Conservation (phyloP, 75 land plant species). For the Chamaecyparis obtusa region DNA sequence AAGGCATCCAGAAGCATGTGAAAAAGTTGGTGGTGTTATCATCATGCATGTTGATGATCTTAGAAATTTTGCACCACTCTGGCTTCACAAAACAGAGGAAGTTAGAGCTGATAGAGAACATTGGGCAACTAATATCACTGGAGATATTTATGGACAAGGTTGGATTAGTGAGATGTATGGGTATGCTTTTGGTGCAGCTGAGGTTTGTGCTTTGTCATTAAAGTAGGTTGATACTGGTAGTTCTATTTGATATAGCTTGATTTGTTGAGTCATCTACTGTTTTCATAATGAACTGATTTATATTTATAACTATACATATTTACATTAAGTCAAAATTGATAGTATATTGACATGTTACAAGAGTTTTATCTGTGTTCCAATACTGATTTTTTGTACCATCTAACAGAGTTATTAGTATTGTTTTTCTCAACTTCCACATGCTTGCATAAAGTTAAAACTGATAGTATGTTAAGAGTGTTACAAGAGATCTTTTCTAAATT, state of each 20-base stretch:
- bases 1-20: slow-evolving; percentile 81
- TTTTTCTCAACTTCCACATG: not conserved
- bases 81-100: slow-evolving; percentile 95
- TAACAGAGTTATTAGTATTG: not conserved
- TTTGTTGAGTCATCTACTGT: not conserved
- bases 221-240: slow-evolving; percentile 5
- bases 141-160: slow-evolving; percentile 79
- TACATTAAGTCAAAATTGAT: not conserved
- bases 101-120: slow-evolving; percentile 91
- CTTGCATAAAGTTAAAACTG: not conserved
- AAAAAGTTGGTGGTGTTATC: slow-evolving; percentile 95
- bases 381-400: not conserved
- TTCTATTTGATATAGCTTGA: not conserved
- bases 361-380: not conserved
- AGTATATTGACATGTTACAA: too few relatives aligned
- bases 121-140: slow-evolving; percentile 81
- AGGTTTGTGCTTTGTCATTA: slow-evolving; percentile 48
- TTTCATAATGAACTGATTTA: not conserved
- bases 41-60: slow-evolving; percentile 97
- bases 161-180: slow-evolving; percentile 99
- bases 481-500: not conserved
- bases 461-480: not conserved
- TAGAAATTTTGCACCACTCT: slow-evolving; percentile 71
- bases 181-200: slow-evolving; percentile 96
- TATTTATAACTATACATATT: not conserved